These are phyloP conservation scores for Leccinum pellstonianum DNA, from an alignment of 768 basidiomycete genomes.

Conservation along the genomic window DNA sequence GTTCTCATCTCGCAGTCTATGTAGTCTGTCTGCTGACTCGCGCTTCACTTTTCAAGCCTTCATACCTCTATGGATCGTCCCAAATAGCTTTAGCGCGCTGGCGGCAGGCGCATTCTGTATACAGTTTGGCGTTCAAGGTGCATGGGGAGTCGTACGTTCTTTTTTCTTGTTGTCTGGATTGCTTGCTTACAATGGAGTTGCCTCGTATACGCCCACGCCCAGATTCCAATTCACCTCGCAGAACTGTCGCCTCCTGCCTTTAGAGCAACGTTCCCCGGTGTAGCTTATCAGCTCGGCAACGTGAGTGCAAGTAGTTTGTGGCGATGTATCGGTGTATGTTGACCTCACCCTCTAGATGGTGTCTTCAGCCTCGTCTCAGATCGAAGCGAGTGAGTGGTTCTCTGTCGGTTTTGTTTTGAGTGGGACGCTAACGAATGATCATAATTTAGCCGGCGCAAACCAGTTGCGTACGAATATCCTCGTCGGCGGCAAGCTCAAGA, in stretches of 20 bases:
- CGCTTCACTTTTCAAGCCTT: slow-evolving; percentile 31
- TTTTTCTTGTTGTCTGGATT: neutral
- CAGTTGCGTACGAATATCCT: slow-evolving; percentile 51
- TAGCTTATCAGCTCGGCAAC: slow-evolving; percentile 83
- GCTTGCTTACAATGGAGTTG: neutral
- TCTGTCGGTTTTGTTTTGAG: neutral
- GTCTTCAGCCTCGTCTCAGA: slow-evolving; percentile 68
- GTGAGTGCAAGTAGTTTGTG: slow-evolving; percentile 18
- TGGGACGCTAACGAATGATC: neutral
- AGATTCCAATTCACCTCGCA: slow-evolving; percentile 74
- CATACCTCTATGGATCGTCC: slow-evolving; percentile 85
- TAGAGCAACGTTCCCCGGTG: slow-evolving; percentile 83
- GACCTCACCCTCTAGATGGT: slow-evolving; percentile 45
- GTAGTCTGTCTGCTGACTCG: neutral
- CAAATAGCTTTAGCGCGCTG: slow-evolving; percentile 61
- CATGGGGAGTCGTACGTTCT: slow-evolving; percentile 77
- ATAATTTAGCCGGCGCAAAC: slow-evolving; percentile 52
- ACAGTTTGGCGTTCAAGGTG: slow-evolving; percentile 87
- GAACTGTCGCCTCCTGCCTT: slow-evolving; percentile 89
- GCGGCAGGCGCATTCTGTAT: slow-evolving; percentile 84
- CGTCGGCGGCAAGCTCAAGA: slow-evolving; percentile 35
- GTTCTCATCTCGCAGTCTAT: slow-evolving; percentile 41
- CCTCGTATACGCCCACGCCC: neutral
- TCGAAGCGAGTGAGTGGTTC: slow-evolving; percentile 26
- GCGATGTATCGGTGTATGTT: neutral